phyloP scores from a whole-genome alignment of 305 asterid genomes.

The Fraxinus xanthoxyloides region DNA sequence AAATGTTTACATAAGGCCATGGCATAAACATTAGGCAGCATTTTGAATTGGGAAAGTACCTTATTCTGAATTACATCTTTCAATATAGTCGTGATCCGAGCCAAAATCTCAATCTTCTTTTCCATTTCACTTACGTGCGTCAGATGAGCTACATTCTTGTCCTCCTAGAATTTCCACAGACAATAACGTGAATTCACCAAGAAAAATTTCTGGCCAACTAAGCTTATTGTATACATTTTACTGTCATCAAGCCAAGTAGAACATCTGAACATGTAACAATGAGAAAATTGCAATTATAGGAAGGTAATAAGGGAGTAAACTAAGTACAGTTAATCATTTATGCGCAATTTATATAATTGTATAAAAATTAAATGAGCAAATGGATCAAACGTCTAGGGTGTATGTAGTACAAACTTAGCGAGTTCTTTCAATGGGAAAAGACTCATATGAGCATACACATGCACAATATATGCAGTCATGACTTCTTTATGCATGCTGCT shows the following conservation, averaged over 20 bases:
- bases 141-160: constrained; percentile 86
- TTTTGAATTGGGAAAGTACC: constrained; percentile 38
- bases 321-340: neutral
- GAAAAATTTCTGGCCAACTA: neutral
- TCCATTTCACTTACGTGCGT: constrained; percentile 96
- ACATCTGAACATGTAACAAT: neutral
- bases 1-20: neutral
- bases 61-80: constrained; percentile 92
- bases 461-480: neutral
- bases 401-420: neutral
- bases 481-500: neutral
- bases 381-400: neutral
- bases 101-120: constrained; percentile 84
- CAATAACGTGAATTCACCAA: constrained; percentile 20
- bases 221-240: constrained; percentile 2
- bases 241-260: neutral
- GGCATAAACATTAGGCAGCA: constrained; percentile 2
- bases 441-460: neutral
- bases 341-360: neutral
- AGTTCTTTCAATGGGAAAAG: neutral
- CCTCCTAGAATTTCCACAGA: constrained; percentile 56
- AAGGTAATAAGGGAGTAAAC: neutral
- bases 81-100: constrained; percentile 80
- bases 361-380: neutral
- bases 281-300: neutral